phyloP scores from a whole-genome alignment of 192 early-diverging fungal genomes.

The Coemansia sp. region DNA sequence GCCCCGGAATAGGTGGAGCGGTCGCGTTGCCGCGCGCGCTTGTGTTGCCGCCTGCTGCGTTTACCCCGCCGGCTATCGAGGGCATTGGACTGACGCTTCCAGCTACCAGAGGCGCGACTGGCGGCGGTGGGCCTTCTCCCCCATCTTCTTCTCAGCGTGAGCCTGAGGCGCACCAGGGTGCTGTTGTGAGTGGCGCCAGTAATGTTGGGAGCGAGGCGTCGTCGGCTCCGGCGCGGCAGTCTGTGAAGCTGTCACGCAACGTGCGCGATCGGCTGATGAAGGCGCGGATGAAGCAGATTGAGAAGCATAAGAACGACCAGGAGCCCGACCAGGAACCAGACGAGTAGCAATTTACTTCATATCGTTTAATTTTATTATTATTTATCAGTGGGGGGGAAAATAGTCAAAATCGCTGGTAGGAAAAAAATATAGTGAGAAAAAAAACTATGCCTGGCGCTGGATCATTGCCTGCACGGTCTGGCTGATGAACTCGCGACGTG shows the following conservation, averaged over 20 bases:
- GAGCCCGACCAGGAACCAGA: background rate
- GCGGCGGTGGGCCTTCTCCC: too few relatives aligned
- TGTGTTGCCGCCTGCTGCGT: background rate
- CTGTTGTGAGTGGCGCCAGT: background rate
- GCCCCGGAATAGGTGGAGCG: background rate
- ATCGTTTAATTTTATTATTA: background rate
- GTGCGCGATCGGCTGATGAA: slow-evolving; percentile 46
- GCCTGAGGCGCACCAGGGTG: background rate
- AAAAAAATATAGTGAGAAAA: background rate
- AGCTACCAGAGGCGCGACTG: background rate
- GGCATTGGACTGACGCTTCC: slow-evolving; percentile 1
- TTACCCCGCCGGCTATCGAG: background rate
- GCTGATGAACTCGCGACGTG: slow-evolving; percentile 87
- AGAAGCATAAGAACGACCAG: slow-evolving; percentile 21
- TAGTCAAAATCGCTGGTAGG: background rate
- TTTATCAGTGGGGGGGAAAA: too few relatives aligned
- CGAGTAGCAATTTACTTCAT: background rate
- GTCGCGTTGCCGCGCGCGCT: background rate
- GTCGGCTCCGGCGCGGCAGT: background rate
- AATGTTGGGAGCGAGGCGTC: background rate
- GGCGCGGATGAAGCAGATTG: slow-evolving; percentile 42
- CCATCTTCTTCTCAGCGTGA: background rate
- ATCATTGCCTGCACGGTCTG: slow-evolving; percentile 58
- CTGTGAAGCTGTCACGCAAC: slow-evolving; percentile 30
- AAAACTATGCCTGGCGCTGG: slow-evolving; percentile 1